Evolutionary conservation across 192 early-diverging fungal genomes (phyloP).

Genomic region (Backusella westeae): DNA sequence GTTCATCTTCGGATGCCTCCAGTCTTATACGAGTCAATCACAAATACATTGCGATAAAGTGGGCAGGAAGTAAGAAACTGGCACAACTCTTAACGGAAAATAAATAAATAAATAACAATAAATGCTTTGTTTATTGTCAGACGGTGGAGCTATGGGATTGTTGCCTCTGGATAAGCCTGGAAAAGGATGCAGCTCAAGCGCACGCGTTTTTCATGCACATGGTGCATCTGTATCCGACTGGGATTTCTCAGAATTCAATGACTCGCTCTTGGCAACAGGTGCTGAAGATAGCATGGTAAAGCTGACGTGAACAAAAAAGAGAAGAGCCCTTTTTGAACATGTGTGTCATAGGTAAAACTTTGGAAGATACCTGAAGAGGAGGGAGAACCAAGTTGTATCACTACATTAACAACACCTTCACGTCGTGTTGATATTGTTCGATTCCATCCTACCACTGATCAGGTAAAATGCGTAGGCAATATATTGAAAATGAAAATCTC

Average conservation of each 20-base stretch:
- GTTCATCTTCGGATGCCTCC: conserved; percentile 21
- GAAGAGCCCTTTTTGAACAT: background rate
- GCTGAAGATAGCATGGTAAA: conserved; percentile 46
- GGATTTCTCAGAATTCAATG: conserved; percentile 46
- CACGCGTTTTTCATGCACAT: conserved; percentile 41
- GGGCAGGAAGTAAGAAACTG: conserved; percentile 19
- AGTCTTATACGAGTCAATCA: conserved; percentile 19
- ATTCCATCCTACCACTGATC: conserved; percentile 49
- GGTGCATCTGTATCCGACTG: conserved; percentile 42
- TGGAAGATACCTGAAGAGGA: conserved; percentile 37
- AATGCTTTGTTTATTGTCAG: background rate
- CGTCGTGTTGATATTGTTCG: conserved; percentile 37
- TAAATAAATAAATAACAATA: background rate
- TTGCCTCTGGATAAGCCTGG: conserved; percentile 22
- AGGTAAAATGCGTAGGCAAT: conserved; percentile 24
- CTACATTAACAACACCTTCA: conserved; percentile 35
- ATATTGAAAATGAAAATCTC: background rate
- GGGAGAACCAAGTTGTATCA: conserved; percentile 14
- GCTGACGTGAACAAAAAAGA: background rate
- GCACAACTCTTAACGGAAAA: background rate
- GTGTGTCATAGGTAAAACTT: conserved; percentile 40
- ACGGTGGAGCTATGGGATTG: conserved; percentile 22
- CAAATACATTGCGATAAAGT: conserved; percentile 24
- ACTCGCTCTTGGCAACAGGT: conserved; percentile 39
- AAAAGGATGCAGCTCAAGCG: conserved; percentile 18